Base-by-base conservation (phyloP, 2,329 filamentous ascomycete species). In the Penicillium sp. region DNA sequence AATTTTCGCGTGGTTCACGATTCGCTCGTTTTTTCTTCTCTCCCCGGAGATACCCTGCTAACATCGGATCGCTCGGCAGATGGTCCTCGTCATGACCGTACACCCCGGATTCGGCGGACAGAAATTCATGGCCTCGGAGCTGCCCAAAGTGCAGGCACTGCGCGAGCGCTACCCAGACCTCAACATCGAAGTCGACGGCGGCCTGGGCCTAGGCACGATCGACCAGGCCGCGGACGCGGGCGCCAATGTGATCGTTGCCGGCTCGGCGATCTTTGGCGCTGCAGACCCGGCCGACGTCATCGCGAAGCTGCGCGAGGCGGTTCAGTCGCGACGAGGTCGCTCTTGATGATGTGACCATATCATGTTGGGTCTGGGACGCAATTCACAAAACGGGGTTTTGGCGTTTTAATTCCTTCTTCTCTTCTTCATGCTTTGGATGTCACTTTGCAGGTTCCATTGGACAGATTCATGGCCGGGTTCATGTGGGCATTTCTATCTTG, bases 31-130 rank as follows among this genome's bases (percentile, higher is more conserved):
- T 25, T 14, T 19, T 10, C 2, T n/a, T n/a, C n/a, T n/a, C n/a
- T n/a, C 3, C 11, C 23, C 37, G 18, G 4, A 19, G 10, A 14
- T 10, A 5, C 9, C 9, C 15, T 15, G 14, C 35, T 38, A 38
- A 32, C 7, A 20, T 18, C 16, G 4, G 14, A 4, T 4, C 11
- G 14, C 21, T 27, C 25, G 11, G 4, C 25, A 96, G 91, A 98
- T 98, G 93, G 89, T 95, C 25, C 81, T 98, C 13, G 80, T 98
- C 45, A 98, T 98, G 93, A 98, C 93, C 1, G 93, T 98, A 29
- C 81, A 98, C 70, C 93, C 93, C 30, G 93, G 93, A 31, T 98
- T 98, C 62, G 93, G 93, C 48, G 93, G 93, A 5, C 93, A 98
- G 65, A 96, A 95, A 63, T 98, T 98, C 76, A 97, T 97, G 89